Conservation (phyloP, 495 filamentous ascomycete genomes). For the Parachaetomium inaequale region DNA sequence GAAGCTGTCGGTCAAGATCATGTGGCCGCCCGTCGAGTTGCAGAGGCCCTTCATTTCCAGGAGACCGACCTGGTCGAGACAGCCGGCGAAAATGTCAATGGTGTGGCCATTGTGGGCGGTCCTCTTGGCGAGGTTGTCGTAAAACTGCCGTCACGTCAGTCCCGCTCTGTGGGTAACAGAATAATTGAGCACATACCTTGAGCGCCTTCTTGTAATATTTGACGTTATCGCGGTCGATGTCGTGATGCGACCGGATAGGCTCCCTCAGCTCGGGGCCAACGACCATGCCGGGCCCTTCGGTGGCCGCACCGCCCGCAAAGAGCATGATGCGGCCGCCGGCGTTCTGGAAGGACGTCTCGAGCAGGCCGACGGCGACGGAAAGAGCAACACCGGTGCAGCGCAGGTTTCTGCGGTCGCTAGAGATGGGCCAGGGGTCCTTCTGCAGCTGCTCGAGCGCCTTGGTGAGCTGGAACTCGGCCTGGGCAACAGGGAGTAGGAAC, state of each 20-base stretch:
- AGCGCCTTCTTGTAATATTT: constrained; percentile 99
- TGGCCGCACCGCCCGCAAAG: constrained; percentile 91
- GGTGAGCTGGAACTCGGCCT: constrained; percentile 97
- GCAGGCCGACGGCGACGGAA: constrained; percentile 86
- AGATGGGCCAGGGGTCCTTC: constrained; percentile 96
- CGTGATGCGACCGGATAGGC: constrained; percentile 96
- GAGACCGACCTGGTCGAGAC: constrained; percentile 95
- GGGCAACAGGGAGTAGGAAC: constrained; percentile 91
- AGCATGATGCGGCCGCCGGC: constrained; percentile 94
- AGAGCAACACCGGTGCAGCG: constrained; percentile 95
- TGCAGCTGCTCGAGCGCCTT: constrained; percentile 95
- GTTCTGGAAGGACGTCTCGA: constrained; percentile 95
- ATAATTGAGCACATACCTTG: constrained; percentile 59
- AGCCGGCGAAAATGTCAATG: constrained; percentile 96
- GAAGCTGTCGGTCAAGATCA: constrained; percentile 98
- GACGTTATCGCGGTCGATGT: constrained; percentile 98
- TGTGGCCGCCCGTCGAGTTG: constrained; percentile 95
- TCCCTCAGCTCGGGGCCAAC: constrained; percentile 97
- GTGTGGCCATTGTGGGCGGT: constrained; percentile 96
- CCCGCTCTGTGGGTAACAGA: not conserved
- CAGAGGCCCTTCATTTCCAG: constrained; percentile 98
- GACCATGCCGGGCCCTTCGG: constrained; percentile 94
- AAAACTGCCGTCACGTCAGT: constrained; percentile 65
- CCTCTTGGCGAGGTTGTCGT: constrained; percentile 93
- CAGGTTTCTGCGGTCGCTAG: constrained; percentile 86